Evolutionary conservation across 2,329 filamentous ascomycete genomes (phyloP), one percentile per base, ranked within the genome.

Genomic region (Clarireedia homoeocarpa): DNA sequence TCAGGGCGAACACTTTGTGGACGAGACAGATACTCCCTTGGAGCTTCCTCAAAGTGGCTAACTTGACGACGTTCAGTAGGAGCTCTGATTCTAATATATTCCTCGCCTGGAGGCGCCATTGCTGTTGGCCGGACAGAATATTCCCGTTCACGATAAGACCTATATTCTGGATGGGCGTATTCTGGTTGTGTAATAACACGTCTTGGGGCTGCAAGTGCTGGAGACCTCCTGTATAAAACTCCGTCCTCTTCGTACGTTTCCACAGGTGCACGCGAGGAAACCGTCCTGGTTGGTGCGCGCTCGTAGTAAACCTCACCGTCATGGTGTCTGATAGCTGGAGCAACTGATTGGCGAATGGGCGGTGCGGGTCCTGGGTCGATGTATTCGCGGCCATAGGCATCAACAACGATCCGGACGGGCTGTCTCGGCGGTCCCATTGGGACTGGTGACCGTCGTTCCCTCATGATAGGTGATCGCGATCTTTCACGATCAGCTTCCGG

Each of bases 381-480:
- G 72, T 91, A 96, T 68, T 89, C 84, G 68, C 89, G 88, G 42
- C 91, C 91, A 70, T 85, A 89, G 59, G 88, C 83, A 71, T 96
- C 91, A 54, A 95, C 77, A 36, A 95, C 78, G 60, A 96, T 86
- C 59, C 85, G 83, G 55, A 84, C 75, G 47, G 80, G 65, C 48
- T 74, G 75, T 44, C 70, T 67, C 36, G 75, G 75, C 48, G 75
- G 75, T 2, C 73, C 72, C 72, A 81, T 77, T n/a, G 62, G 20
- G 38, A 75, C 73, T 34, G 78, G 73, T 15, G 75, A 67, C 62
- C 73, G 67, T 61, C 73, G 67, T 59, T 77, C 73, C 60, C 73
- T 67, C 63, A 74, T 66, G 38, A 75, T 61, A 6, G 77, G 76
- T 15, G 78, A 80, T 47, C 75, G 72, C 14, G 77, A 78, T 61